phyloP scores from a whole-genome alignment of 2,329 filamentous ascomycete genomes.

The Colletotrichum chrysophilum region DNA sequence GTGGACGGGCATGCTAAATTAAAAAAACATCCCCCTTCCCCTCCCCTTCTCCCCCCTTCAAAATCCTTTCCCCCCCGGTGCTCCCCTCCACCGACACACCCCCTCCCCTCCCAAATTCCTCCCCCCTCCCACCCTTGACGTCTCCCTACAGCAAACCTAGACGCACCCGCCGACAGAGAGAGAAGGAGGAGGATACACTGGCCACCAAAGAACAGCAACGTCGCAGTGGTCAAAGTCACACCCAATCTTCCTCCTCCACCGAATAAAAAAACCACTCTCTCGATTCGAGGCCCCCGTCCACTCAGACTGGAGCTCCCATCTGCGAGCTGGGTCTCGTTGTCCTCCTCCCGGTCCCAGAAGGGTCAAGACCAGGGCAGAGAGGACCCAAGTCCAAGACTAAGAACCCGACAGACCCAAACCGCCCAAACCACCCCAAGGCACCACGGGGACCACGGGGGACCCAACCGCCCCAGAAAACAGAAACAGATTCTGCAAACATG shows the following conservation, averaged over 20 bases:
- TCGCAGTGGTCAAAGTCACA: neutral
- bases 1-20: constrained; percentile 1
- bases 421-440: neutral
- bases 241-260: neutral
- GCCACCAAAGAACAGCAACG: neutral
- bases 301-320: constrained; percentile 6
- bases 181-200: neutral
- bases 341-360: constrained; percentile 14
- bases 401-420: neutral
- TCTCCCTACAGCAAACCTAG: neutral
- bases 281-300: neutral
- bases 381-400: neutral
- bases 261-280: neutral
- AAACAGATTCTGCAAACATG: constrained; percentile 20
- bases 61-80: neutral
- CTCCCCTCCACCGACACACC: constrained; percentile 1
- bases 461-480: constrained; percentile 5
- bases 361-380: constrained; percentile 1
- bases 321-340: constrained; percentile 10
- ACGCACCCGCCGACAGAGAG: neutral
- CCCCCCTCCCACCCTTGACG: neutral
- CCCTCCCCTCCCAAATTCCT: neutral
- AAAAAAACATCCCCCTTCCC: neutral
- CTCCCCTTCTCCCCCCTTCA: neutral
- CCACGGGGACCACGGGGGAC: neutral